Evolutionary conservation across 2,329 filamentous ascomycete genomes (phyloP).

Genomic region (Ambrosiella cleistominuta): DNA sequence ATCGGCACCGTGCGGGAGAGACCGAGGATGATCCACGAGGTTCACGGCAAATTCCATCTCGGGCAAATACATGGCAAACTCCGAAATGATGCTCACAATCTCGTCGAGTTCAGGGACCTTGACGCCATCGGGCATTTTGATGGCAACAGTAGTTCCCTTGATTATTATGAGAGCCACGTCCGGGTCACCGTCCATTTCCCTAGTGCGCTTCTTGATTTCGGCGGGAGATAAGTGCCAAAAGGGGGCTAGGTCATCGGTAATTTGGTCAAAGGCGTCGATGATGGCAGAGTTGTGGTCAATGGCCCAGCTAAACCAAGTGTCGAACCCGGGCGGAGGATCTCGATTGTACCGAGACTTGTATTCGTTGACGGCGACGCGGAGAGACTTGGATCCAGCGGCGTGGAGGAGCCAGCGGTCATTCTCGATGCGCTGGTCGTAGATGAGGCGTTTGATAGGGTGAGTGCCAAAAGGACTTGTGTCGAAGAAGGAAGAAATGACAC

Average conservation of each 20-base stretch:
- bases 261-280: conserved; percentile 67
- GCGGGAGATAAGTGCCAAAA: conserved; percentile 60
- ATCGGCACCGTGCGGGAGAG: conserved; percentile 26
- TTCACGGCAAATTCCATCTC: conserved; percentile 80
- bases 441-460: conserved; percentile 32
- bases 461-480: conserved; percentile 13
- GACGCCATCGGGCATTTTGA: conserved; percentile 15
- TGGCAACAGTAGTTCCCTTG: conserved; percentile 39
- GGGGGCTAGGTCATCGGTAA: conserved; percentile 54
- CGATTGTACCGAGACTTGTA: conserved; percentile 41
- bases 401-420: conserved; percentile 32
- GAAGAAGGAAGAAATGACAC: conserved; percentile 16
- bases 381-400: conserved; percentile 29
- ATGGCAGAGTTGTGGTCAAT: conserved; percentile 48
- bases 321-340: conserved; percentile 62
- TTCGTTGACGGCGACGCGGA: conserved; percentile 28
- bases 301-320: conserved; percentile 70
- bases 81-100: conserved; percentile 48
- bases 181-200: conserved; percentile 23
- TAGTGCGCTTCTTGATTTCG: conserved; percentile 44
- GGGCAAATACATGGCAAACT: conserved; percentile 55
- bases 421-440: conserved; percentile 30
- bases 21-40: conserved; percentile 53
- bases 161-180: conserved; percentile 38
- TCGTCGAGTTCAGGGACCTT: conserved; percentile 24